A percentile compares a stretch with the other conserved stretches of the same genome.
phyloP scores from a whole-genome alignment of 2,329 filamentous ascomycete genomes.

The Stagonosporopsis chrysanthemi region DNA sequence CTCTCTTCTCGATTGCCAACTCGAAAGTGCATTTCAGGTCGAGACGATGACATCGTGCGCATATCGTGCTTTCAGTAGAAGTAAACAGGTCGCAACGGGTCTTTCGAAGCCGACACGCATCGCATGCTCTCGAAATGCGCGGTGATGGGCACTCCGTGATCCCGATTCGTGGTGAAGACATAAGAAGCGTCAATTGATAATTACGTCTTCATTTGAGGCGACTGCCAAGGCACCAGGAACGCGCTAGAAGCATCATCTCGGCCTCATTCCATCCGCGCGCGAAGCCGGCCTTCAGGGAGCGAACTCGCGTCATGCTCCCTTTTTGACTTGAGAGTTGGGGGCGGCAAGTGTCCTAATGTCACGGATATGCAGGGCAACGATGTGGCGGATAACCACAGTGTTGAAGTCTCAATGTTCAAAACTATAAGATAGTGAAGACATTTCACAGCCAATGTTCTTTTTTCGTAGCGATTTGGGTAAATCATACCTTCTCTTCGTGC shows the following conservation, averaged over 20 bases:
- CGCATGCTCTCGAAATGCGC: neutral
- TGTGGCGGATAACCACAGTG: too few species aligned
- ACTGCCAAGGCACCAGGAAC: neutral
- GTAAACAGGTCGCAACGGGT: neutral
- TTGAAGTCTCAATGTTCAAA: too few species aligned
- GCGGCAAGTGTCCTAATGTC: too few species aligned
- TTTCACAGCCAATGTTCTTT: neutral
- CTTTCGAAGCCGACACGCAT: neutral
- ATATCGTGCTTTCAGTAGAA: neutral
- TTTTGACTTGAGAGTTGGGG: too few species aligned
- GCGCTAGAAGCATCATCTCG: neutral
- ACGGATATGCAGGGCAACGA: too few species aligned
- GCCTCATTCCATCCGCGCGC: neutral
- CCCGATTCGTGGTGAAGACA: neutral
- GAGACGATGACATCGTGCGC: neutral
- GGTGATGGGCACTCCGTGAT: neutral
- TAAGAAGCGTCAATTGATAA: slow-evolving; percentile 20
- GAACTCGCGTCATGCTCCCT: too few species aligned
- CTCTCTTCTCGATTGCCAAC: neutral
- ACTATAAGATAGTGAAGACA: too few species aligned
- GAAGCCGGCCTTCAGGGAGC: too few species aligned
- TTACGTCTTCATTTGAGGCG: neutral
- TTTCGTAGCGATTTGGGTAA: neutral
- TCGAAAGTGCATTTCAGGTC: neutral
- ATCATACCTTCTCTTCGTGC: neutral